A percentile compares a stretch with the other conserved stretches of the same genome.
Conservation (phyloP, 345 rosid genomes). For the Rhizophora mangle region DNA sequence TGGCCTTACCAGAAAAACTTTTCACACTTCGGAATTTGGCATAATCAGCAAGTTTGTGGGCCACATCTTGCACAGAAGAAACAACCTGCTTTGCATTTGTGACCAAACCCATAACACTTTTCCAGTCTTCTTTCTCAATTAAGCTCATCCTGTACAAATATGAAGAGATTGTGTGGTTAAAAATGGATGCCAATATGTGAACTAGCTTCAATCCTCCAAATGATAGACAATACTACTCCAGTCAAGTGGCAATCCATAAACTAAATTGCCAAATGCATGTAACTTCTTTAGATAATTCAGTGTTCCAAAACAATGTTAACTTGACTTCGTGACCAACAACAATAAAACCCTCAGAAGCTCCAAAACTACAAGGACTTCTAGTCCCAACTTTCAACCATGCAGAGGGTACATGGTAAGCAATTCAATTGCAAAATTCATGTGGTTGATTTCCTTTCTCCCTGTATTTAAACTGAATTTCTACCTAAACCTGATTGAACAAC, state of each 20-base stretch:
- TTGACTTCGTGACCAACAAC: not conserved
- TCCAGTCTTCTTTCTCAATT: constrained; percentile 84
- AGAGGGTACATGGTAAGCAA: not conserved
- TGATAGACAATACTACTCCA: not conserved
- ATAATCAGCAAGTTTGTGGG: constrained; percentile 75
- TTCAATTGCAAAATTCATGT: not conserved
- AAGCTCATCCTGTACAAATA: constrained; percentile 62
- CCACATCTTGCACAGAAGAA: constrained; percentile 80
- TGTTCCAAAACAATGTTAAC: too few species aligned
- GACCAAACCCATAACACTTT: constrained; percentile 58
- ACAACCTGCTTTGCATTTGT: constrained; percentile 84
- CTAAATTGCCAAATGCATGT: too few species aligned
- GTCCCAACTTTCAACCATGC: not conserved
- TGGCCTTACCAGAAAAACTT: constrained; percentile 44
- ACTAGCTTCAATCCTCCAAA: not conserved
- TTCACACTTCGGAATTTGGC: constrained; percentile 57
- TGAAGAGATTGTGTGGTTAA: not conserved
- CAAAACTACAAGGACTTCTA: not conserved
- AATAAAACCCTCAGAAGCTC: not conserved
- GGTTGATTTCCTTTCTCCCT: too few species aligned
- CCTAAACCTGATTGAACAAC: not conserved
- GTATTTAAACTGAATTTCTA: too few species aligned
- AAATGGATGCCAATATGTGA: not conserved
- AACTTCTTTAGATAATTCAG: too few species aligned
- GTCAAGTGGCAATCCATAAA: too few species aligned